Base-by-base conservation (phyloP, 768 basidiomycete genomes). In the Tylopilus plumbeoviolaceoides region DNA sequence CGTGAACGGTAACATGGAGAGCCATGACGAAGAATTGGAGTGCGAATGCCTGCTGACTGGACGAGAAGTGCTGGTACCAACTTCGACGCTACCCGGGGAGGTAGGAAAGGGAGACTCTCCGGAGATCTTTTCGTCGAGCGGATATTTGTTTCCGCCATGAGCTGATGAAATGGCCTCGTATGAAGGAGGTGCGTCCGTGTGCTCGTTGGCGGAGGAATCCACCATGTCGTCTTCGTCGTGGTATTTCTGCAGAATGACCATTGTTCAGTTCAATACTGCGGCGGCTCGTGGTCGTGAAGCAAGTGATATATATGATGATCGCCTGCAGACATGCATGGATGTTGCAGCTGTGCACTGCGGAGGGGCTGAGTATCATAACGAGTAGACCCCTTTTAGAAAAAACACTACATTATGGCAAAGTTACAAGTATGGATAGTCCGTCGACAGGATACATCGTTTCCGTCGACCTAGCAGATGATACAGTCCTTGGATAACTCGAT, bases 341-440 rank as follows among this genome's bases (percentile, higher is more conserved):
- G 38, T 18, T 38, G 38, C n/a, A 38, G 38, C 9, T 38, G 38
- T 38, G 38, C 38, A 18, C 38, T 38, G 38, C 38, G 38, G 5
- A 38, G n/a, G 38, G 38, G 38, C 17, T n/a, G 17, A 3, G 14
- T 35, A 17, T 23, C 23, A 23, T 23, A 23, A 23, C 23, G 2
- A 5, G 23, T 5, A 23, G 23, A 23, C 23, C 23, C 23, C 23
- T 5, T 23, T 23, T 23, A 23, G 23, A 23, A 23, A 23, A 23
- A 23, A 23, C 42, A 81, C 82, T 45, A 77, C 69, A 54, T 53
- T 17, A 36, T 36, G 35, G 17, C 15, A 36, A 36, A 36, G 33
- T 33, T 14, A 33, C 31, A 33, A 33, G 12, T 33, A 12, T 12
- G 4, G 31, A 33, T 33, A 11, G 31, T 33, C 31, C 31, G 11